Evolutionary conservation across 2,329 filamentous ascomycete species (phyloP), one percentile per base, ranked within the genome.

Genomic region (Bipolaris bicolor): DNA sequence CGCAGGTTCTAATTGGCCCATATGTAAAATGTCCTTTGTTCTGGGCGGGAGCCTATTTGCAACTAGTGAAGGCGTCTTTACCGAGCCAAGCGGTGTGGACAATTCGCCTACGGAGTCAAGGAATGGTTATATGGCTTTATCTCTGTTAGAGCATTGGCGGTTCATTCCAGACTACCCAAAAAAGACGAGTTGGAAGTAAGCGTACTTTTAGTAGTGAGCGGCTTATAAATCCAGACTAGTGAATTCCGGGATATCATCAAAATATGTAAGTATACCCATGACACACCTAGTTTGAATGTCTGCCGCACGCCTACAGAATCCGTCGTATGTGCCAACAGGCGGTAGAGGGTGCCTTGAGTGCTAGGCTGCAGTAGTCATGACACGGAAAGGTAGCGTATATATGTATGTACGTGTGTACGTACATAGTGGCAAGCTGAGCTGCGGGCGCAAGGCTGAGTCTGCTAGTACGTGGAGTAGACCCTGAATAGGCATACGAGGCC

Each of bases 401-500:
- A 39, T 51, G 51, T 60, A 61, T 62, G 64, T 63, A 61, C 60
- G 52, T 57, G 29, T 45, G 44, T 11, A 44, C 49, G 49, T 60
- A 61, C 62, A 62, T 63, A 58, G 61, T 60, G 49, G 20, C 34
- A 45, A 65, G 64, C 63, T 63, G 58, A 61, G 57, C 33, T 52
- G 61, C 51, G 26, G 40, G 50, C 61, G 59, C 59, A 60, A 61
- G 65, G 63, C 65, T 60, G 59, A 49, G 55, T 33, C 52, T 31
- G 29, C 29, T 58, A 67, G 60, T 51, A 16, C n/a, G 18, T 41
- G 5, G 39, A 41, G 52, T 39, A 51, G 57, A 64, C 60, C 49
- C 54, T 58, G 54, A 31, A 51, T 52, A 49, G 36, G 41, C 56
- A 33, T 36, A 37, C 51, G 34, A 44, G 36, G 50, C 52, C 43